These are phyloP conservation scores for Trametes meyenii DNA, from an alignment of 768 basidiomycete genomes.

Conservation along the genomic window DNA sequence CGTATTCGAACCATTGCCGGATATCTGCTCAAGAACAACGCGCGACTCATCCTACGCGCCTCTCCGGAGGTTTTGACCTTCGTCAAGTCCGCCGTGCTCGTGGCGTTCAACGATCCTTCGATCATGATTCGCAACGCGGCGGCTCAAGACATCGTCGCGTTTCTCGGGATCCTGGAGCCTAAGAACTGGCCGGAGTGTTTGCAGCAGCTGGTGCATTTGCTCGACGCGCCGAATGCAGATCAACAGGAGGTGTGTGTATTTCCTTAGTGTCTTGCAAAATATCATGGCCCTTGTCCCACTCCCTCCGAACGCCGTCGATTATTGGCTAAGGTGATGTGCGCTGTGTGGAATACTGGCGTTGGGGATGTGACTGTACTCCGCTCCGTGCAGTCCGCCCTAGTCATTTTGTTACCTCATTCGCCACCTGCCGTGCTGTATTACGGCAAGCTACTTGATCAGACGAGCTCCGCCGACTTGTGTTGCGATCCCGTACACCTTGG, in stretches of 20 bases:
- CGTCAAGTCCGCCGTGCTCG: slow-evolving; percentile 75
- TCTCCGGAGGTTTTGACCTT: slow-evolving; percentile 68
- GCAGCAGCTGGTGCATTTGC: slow-evolving; percentile 75
- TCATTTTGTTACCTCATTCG: too few relatives aligned
- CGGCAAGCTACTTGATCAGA: too few relatives aligned
- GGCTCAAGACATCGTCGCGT: slow-evolving; percentile 88
- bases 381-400: too few relatives aligned
- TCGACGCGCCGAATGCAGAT: slow-evolving; percentile 74
- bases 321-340: too few relatives aligned
- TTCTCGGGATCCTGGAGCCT: slow-evolving; percentile 86
- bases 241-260: slow-evolving; percentile 77
- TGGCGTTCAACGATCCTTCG: slow-evolving; percentile 79
- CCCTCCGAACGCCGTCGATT: not conserved
- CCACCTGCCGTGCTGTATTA: too few relatives aligned
- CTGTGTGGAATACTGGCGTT: too few relatives aligned
- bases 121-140: slow-evolving; percentile 93
- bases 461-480: too few relatives aligned
- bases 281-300: not conserved
- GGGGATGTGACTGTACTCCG: too few relatives aligned
- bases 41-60: slow-evolving; percentile 72
- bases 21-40: slow-evolving; percentile 95
- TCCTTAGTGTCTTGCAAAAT: not conserved
- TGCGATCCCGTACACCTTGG: too few relatives aligned
- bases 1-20: slow-evolving; percentile 95
- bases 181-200: slow-evolving; percentile 96